phyloP scores from a whole-genome alignment of 768 basidiomycete species.

The Hirschioporus abietinus region DNA sequence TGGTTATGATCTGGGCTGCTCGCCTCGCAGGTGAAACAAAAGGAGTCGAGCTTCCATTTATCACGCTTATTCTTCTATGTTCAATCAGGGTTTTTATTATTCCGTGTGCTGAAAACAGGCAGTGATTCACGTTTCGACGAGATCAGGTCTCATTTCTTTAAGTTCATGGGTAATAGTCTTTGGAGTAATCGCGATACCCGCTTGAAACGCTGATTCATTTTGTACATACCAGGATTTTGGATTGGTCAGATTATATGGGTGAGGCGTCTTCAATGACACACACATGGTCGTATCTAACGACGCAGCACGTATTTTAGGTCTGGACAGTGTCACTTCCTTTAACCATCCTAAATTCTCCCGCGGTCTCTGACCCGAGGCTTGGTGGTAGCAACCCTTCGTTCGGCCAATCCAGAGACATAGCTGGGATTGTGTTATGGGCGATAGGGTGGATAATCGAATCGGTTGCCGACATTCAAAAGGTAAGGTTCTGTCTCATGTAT shows the following conservation, averaged over 20 bases:
- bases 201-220: constrained; percentile 6
- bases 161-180: constrained; percentile 43
- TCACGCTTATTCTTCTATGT: not conserved
- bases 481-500: constrained; percentile 16
- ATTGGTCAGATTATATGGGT: constrained; percentile 59
- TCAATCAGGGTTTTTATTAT: constrained; percentile 51
- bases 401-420: constrained; percentile 58
- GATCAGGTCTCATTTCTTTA: constrained; percentile 60
- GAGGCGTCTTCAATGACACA: constrained; percentile 9
- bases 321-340: constrained; percentile 62
- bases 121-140: constrained; percentile 64
- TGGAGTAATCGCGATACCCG: not conserved
- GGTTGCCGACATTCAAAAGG: constrained; percentile 56
- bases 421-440: constrained; percentile 55
- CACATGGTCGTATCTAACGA: not conserved
- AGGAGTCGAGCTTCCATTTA: not conserved
- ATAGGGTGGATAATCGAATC: constrained; percentile 55
- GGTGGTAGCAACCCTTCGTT: constrained; percentile 50
- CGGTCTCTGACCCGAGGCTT: constrained; percentile 40
- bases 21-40: constrained; percentile 43
- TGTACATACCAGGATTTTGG: not conserved
- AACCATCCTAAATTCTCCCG: constrained; percentile 63
- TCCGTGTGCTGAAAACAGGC: constrained; percentile 64
- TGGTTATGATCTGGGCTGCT: constrained; percentile 66
- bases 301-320: constrained; percentile 30